Base-by-base conservation (phyloP, 2,329 filamentous ascomycete genomes). In the Ambrosiella beaveri region DNA sequence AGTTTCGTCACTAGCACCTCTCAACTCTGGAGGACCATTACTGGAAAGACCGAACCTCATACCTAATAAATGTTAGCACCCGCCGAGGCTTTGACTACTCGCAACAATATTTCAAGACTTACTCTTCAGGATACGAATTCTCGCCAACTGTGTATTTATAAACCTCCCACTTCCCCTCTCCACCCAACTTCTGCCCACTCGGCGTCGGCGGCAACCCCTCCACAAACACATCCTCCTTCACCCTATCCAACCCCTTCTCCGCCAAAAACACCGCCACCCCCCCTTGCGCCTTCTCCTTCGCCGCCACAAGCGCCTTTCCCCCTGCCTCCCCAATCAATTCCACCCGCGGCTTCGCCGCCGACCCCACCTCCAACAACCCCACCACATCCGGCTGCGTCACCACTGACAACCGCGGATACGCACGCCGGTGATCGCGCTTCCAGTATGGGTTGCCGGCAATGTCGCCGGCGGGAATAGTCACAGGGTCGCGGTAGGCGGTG, bases 191-290 rank as follows among this genome's bases (percentile, higher is more conserved):
- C 70, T 82, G 72, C n/a, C 86, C 84, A 65, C 82, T 82, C 13
- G 91, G 93, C 66, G 86, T 72, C n/a, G 93, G 93, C 59, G 93
- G 93, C 71, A 98, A 70, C 1, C 91, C 90, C 65, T 85, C 76
- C 50, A 85, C 77, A 56, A 86, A 82, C 62, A 96, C 69, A 59
- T 90, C 80, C 62, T 71, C 59, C 53, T 61, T 63, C 17, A 61
- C 62, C 63, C 71, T 69, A 54, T 66, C 67, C 27, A 95, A 71
- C 56, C 87, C 79, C 63, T 72, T 68, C 39, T 68, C 70, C 1
- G 67, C 66, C 39, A 65, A 67, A 57, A 79, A 78, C 40, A 86
- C 82, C 62, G 97, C 71, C 0, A 86, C 84, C 11, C 54, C 60
- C 64, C 81, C 81, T 69, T 84, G 75, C 38, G 86, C 88, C 67